phyloP scores from a whole-genome alignment of 495 filamentous ascomycete species.

The Thermothielavioides terrestris region DNA sequence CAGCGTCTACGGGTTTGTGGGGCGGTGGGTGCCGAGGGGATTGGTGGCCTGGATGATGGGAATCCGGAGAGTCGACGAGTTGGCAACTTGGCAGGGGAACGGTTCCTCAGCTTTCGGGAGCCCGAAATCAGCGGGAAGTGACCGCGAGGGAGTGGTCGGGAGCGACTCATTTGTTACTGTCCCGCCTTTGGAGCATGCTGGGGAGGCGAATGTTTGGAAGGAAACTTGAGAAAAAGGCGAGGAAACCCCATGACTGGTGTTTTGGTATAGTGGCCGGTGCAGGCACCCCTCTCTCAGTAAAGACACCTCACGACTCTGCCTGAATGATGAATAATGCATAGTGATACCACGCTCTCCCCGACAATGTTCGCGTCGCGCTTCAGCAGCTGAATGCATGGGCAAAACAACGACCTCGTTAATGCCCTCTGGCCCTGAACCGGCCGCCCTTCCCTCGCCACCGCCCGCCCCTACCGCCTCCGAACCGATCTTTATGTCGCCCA shows the following conservation, averaged over 20 bases:
- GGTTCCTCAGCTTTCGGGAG: conserved; percentile 19
- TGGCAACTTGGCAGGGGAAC: conserved; percentile 33
- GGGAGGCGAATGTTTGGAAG: conserved; percentile 34
- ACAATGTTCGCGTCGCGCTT: no score
- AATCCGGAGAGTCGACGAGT: conserved; percentile 45
- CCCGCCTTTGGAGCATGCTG: conserved; percentile 24
- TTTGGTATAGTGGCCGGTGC: neutral
- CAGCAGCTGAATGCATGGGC: no score
- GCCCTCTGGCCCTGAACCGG: conserved; percentile 17
- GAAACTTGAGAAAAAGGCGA: conserved; percentile 5
- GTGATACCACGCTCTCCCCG: neutral
- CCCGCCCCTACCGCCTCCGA: conserved; percentile 25
- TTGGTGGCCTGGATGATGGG: conserved; percentile 89
- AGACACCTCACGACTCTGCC: conserved; percentile 3
- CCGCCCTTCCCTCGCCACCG: conserved; percentile 28
- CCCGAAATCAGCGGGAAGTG: conserved; percentile 17
- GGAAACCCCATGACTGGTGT: neutral
- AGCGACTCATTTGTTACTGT: conserved; percentile 23
- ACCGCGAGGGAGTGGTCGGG: neutral
- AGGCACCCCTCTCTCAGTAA: conserved; percentile 4
- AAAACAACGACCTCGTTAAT: neutral
- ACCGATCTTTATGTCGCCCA: conserved; percentile 27
- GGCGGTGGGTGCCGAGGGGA: conserved; percentile 68
- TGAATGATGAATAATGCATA: neutral
- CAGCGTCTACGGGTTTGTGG: conserved; percentile 74